A percentile compares a stretch with the other conserved stretches of the same genome.
phyloP scores from a whole-genome alignment of 2,329 filamentous ascomycete genomes.

The Fusarium buxicola region DNA sequence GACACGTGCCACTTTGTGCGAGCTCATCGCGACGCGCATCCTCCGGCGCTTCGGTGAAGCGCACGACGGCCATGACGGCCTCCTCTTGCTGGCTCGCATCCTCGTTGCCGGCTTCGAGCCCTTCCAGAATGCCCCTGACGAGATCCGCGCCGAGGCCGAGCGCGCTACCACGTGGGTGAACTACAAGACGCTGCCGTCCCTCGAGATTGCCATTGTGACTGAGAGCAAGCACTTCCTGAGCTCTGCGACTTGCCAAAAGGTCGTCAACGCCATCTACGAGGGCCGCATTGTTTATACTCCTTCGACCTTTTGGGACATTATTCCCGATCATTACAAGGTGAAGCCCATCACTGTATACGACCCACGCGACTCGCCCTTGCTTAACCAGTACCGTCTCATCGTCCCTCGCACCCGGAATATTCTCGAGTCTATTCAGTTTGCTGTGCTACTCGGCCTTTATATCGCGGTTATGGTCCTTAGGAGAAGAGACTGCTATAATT shows the following conservation, averaged over 20 bases:
- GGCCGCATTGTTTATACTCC: slow-evolving; percentile 86
- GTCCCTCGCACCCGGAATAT: slow-evolving; percentile 83
- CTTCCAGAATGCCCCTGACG: slow-evolving; percentile 82
- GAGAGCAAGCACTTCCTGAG: slow-evolving; percentile 84
- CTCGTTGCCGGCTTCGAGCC: slow-evolving; percentile 87
- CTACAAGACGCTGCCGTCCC: slow-evolving; percentile 75
- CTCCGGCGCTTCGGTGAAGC: slow-evolving; percentile 83
- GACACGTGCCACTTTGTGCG: slow-evolving; percentile 81
- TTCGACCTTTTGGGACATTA: slow-evolving; percentile 82
- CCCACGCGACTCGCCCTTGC: slow-evolving; percentile 76
- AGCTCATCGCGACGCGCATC: slow-evolving; percentile 82
- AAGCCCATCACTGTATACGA: slow-evolving; percentile 86
- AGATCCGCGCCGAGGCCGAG: slow-evolving; percentile 70
- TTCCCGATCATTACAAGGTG: slow-evolving; percentile 87
- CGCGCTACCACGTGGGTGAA: slow-evolving; percentile 60
- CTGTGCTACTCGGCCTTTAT: slow-evolving; percentile 76
- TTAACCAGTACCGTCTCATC: slow-evolving; percentile 88
- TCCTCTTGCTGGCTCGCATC: slow-evolving; percentile 81
- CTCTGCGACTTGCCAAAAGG: slow-evolving; percentile 82
- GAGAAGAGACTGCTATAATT: slow-evolving; percentile 66
- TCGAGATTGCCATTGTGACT: slow-evolving; percentile 86
- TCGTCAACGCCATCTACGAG: slow-evolving; percentile 85
- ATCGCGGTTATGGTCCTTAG: slow-evolving; percentile 77
- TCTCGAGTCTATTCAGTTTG: slow-evolving; percentile 80
- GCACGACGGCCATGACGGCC: slow-evolving; percentile 74